Conservation (phyloP, 169 alveolate species). For the Ichthyophthirius multifiliis region DNA sequence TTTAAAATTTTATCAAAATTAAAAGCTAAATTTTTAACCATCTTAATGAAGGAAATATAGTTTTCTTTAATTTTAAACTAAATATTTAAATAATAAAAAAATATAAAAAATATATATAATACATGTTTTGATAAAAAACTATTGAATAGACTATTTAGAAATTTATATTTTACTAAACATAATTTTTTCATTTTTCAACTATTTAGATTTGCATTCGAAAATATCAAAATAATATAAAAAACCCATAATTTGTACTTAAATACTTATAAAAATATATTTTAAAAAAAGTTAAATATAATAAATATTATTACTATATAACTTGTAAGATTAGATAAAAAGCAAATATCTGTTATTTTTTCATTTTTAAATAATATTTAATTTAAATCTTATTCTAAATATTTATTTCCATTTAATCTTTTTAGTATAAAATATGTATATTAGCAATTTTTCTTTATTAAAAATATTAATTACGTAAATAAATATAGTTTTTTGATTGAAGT, state of each 20-base stretch:
- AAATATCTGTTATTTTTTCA: neutral
- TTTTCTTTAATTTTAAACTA: too few relatives aligned
- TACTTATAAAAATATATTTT: neutral
- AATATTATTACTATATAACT: neutral
- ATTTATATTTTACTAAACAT: too few relatives aligned
- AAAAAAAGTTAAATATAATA: too few relatives aligned
- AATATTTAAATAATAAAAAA: too few relatives aligned
- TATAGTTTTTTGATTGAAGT: neutral
- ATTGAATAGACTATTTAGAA: too few relatives aligned
- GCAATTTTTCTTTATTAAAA: too few relatives aligned
- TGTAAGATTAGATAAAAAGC: neutral
- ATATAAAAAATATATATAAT: too few relatives aligned
- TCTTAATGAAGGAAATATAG: too few relatives aligned
- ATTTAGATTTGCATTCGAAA: neutral
- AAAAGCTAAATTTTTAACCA: too few relatives aligned
- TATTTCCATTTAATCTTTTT: neutral
- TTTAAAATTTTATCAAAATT: too few relatives aligned
- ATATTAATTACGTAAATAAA: slow-evolving; percentile 4
- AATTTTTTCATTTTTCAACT: neutral
- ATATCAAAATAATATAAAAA: neutral
- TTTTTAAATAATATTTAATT: neutral
- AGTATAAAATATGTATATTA: too few relatives aligned
- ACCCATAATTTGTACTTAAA: neutral
- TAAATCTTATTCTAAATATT: neutral
- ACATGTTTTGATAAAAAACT: too few relatives aligned